Evolutionary conservation across 2,329 filamentous ascomycete species (phyloP), one percentile per base, ranked within the genome.

Genomic region (Fusarium setosum): DNA sequence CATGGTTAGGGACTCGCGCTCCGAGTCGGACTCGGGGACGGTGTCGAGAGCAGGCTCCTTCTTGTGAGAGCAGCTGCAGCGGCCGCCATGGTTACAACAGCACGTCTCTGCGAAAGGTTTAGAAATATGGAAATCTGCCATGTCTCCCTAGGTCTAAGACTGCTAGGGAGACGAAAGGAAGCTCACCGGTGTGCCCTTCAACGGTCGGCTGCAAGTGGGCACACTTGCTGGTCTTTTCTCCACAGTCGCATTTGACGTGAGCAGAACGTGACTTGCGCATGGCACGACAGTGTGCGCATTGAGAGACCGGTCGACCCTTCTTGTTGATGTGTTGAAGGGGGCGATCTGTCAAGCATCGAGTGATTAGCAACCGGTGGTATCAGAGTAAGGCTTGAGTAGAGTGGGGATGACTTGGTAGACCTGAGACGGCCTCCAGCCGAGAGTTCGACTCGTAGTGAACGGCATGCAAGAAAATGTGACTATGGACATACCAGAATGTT

Each of bases 221-320:
- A 77, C 88, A 90, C 76, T 88, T 88, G 83, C 91, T 91, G 64
- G 90, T 89, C 86, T 97, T 97, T 80, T 97, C 93, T 77, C 93
- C 94, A 80, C 96, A 99, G 80, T 98, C 94, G 82, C 96, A 99
- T 80, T 96, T 97, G 75, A 96, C 88, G 80, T 98, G 96, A 68
- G 95, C 93, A 59, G 94, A 91, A 73, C 96, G 93, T 79, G 93
- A 95, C 86, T 98, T 98, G 83, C 96, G 94, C 85, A 97, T 91
- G 70, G 92, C 89, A 78, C 96, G 95, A 82, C 96, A 99, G 82
- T 99, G 96, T 71, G 93, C 88, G 82, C 96, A 99, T 90, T 99
- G 96, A 73, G 96, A 97, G 72, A 98, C 94, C 64, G 96, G 96
- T 65, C 95, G 92, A 75, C 95, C 95, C 84, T 98, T 98, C 80